Percentiles rank a stretch among this genome's conserved stretches.
phyloP scores from a whole-genome alignment of 345 rosid species.

The Salix exigua region DNA sequence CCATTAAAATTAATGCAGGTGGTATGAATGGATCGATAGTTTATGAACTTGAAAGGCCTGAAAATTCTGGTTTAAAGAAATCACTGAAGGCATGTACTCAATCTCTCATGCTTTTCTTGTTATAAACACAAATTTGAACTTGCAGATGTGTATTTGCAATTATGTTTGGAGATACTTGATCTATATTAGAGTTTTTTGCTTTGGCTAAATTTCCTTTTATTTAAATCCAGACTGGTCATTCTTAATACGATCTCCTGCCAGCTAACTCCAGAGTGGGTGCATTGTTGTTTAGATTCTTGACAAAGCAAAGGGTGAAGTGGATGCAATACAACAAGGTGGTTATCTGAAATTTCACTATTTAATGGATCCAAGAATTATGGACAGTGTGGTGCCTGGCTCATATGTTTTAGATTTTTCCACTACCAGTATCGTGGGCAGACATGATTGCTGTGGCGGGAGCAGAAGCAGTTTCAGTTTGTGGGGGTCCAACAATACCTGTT shows the following conservation, averaged over 20 bases:
- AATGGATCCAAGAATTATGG: constrained; percentile 10
- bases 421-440: constrained; percentile 95
- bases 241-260: constrained; percentile 11
- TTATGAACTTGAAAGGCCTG: constrained; percentile 87
- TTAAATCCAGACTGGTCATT: constrained; percentile 13
- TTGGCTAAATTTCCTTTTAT: neutral
- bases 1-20: constrained; percentile 40
- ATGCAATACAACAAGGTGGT: constrained; percentile 61
- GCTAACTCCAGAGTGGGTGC: constrained; percentile 37
- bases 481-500: constrained; percentile 81
- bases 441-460: constrained; percentile 88
- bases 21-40: constrained; percentile 89
- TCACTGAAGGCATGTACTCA: constrained; percentile 52
- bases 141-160: neutral
- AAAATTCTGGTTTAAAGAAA: constrained; percentile 81
- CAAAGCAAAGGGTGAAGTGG: constrained; percentile 74
- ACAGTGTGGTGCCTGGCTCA: constrained; percentile 19
- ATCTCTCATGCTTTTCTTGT: neutral
- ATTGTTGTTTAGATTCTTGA: constrained; percentile 59
- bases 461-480: constrained; percentile 82
- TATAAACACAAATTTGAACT: neutral
- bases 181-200: neutral
- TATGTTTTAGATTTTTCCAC: constrained; percentile 18
- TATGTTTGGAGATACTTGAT: neutral
- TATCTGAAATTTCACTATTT: constrained; percentile 11